A percentile compares a stretch with the other conserved stretches of the same genome.
Conservation (phyloP, 31 red algal genomes). For the Porphyra umbilicalis region DNA sequence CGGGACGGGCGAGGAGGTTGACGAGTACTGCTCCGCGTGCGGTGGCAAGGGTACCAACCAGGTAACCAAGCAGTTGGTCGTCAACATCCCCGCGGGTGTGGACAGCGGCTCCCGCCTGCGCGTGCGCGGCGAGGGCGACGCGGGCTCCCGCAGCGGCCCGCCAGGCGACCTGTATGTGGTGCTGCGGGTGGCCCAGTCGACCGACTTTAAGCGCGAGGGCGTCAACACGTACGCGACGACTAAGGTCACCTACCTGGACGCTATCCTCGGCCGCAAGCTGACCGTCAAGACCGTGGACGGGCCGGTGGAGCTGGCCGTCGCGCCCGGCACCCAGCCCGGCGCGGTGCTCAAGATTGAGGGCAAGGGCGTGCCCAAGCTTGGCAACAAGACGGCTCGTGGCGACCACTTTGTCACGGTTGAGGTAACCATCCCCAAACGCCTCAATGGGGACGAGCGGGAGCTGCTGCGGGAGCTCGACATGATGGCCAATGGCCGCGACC, state of each 20-base stretch:
- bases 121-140: conserved; percentile 86
- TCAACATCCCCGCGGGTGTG: conserved; percentile 93
- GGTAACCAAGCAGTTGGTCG: conserved; percentile 62
- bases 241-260: conserved; percentile 70
- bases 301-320: conserved; percentile 36
- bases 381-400: conserved; percentile 42
- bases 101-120: conserved; percentile 74
- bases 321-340: conserved; percentile 82
- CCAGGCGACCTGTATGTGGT: conserved; percentile 88
- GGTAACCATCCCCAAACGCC: conserved; percentile 49
- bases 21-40: conserved; percentile 79
- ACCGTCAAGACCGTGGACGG: conserved; percentile 82
- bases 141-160: conserved; percentile 74
- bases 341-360: conserved; percentile 60
- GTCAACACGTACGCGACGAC: conserved; percentile 61
- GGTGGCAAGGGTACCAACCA: conserved; percentile 77
- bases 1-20: conserved; percentile 77
- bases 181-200: conserved; percentile 41
- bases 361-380: conserved; percentile 91
- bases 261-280: conserved; percentile 65
- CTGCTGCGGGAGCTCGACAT: conserved; percentile 33
- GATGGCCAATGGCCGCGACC: not conserved
- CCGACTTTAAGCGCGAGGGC: conserved; percentile 73
- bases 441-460: conserved; percentile 29
- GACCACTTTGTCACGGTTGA: conserved; percentile 77